Conservation (phyloP, 352 stramenopile species). For the Globisporangium lucens region DNA sequence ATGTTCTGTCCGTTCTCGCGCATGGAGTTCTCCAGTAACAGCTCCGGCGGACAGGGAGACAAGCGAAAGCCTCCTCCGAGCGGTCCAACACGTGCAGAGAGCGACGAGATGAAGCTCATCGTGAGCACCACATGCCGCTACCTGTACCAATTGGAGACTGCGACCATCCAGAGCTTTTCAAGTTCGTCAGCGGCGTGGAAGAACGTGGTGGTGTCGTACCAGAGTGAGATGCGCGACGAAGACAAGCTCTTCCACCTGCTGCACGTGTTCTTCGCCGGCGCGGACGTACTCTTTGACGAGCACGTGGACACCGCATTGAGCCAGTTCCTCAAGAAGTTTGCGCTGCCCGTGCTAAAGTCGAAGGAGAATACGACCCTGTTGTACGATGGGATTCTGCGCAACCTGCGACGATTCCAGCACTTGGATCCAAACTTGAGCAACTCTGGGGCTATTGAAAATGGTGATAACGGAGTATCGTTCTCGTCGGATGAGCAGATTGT, state of each 20-base stretch:
- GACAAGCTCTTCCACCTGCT: conserved; percentile 77
- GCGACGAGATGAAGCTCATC: conserved; percentile 70
- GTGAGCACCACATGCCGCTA: conserved; percentile 66
- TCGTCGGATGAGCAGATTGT: conserved; percentile 51
- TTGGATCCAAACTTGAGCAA: conserved; percentile 25
- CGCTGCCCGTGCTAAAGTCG: conserved; percentile 25
- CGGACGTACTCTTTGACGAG: conserved; percentile 68
- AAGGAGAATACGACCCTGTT: conserved; percentile 20
- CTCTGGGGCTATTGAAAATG: conserved; percentile 13
- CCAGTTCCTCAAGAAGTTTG: conserved; percentile 48
- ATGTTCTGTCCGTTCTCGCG: conserved; percentile 68
- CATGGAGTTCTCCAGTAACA: conserved; percentile 46
- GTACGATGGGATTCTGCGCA: conserved; percentile 46
- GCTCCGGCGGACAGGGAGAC: not conserved
- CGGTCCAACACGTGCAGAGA: conserved; percentile 42
- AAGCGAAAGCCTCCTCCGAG: conserved; percentile 1
- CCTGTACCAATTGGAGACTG: conserved; percentile 50
- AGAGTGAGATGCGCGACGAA: conserved; percentile 31
- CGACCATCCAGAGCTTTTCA: conserved; percentile 2
- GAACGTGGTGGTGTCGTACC: conserved; percentile 1
- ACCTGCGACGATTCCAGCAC: conserved; percentile 47
- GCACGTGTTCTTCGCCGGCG: conserved; percentile 69
- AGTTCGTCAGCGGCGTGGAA: not conserved
- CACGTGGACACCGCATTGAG: conserved; percentile 51
- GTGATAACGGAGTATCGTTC: conserved; percentile 21